Conservation (phyloP, 129 eudicot genomes). For the Escallonia rubra region DNA sequence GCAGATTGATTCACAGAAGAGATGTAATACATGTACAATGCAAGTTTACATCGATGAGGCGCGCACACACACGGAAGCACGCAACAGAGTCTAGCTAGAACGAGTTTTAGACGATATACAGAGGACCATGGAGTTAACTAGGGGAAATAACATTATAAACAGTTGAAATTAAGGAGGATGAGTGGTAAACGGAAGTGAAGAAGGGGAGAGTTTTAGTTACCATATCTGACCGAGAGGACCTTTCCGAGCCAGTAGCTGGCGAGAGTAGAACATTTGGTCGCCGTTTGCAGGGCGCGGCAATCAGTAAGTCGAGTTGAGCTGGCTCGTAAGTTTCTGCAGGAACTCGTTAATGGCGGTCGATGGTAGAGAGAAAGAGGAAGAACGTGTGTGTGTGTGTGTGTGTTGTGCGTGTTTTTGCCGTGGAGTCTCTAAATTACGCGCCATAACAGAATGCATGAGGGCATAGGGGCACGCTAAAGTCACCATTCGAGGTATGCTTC, state of each 20-base stretch:
- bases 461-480: too few relatives aligned
- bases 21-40: not conserved
- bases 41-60: not conserved
- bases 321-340: not conserved
- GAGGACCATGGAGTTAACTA: too few relatives aligned
- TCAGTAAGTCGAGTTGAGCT: not conserved
- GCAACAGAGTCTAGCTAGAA: not conserved
- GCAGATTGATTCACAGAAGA: not conserved
- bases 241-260: constrained; percentile 93
- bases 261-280: constrained; percentile 76
- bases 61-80: not conserved
- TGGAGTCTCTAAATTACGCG: too few relatives aligned
- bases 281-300: not conserved
- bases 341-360: not conserved
- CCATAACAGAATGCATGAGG: too few relatives aligned
- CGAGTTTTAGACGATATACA: not conserved
- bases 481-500: too few relatives aligned
- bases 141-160: not conserved
- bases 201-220: constrained; percentile 18
- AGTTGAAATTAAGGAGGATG: not conserved
- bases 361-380: too few relatives aligned
- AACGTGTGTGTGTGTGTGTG: too few relatives aligned
- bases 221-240: constrained; percentile 98
- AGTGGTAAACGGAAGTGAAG: not conserved
- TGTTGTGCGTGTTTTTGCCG: too few relatives aligned